Evolutionary conservation across 2,329 filamentous ascomycete species (phyloP), one percentile per base, ranked within the genome.

Genomic region (Monilinia aucupariae): DNA sequence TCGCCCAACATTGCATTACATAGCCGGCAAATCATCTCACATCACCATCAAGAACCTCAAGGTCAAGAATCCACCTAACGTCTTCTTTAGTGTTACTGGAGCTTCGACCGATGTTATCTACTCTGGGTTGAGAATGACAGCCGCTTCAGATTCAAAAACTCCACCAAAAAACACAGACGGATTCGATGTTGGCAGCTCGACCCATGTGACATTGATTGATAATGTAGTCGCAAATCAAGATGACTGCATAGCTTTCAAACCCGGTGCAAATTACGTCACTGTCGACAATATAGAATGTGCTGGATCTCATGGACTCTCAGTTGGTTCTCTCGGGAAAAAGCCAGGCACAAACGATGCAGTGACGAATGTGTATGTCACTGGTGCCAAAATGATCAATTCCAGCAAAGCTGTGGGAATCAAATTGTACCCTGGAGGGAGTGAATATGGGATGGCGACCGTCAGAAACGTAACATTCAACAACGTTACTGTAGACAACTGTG

Each of bases 191-290:
- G 78, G 78, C 34, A 72, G 70, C 43, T 78, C 75, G 20, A 76
- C 72, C n/a, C 76, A 76, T 48, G 74, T 83, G 34, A 78, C 75
- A 53, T 80, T 85, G 69, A 76, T 74, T 59, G 78, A 79, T 47
- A 79, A 79, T 30, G 76, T 73, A 59, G 75, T 85, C 61, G 77
- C 79, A 69, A 85, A 85, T 73, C 81, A 85, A 72, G 82, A 85
- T 61, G 82, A 85, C 70, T 85, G 82, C 68, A 73, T 85, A 17
- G 82, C 82, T 32, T 74, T 85, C 69, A 85, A 84, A 74, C 81
- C 80, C 1, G 82, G 82, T 54, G 77, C 74, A 77, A 68, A 80
- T 60, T 76, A 77, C 51, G 71, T 78, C 30, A 76, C 74, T 2
- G 76, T 80, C 6, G 69, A 73, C 20, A 72, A 71, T 4, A 73